These are phyloP conservation scores for Zopfia rhizophila DNA, from an alignment of 2,329 filamentous ascomycete species.

Conservation along the genomic window DNA sequence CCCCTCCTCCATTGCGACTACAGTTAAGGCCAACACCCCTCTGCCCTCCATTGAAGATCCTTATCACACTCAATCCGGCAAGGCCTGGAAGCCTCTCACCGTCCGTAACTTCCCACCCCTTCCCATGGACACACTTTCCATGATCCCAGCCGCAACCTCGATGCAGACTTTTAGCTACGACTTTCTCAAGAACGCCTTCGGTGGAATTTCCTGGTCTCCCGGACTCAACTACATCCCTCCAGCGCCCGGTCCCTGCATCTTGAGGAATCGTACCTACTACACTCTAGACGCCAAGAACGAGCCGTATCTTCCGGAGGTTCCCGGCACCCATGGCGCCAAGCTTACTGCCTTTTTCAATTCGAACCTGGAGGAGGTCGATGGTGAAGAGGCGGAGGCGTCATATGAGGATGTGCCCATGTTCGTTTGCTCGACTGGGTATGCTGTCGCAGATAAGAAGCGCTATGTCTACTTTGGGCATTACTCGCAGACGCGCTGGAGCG, in stretches of 20 bases:
- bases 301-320: conserved; percentile 53
- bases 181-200: conserved; percentile 50
- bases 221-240: conserved; percentile 51
- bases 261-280: conserved; percentile 55
- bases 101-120: conserved; percentile 45
- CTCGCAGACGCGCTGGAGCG: conserved; percentile 55
- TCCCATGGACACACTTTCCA: conserved; percentile 4
- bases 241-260: conserved; percentile 27
- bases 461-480: conserved; percentile 61
- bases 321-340: conserved; percentile 58
- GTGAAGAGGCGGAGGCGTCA: conserved; percentile 30
- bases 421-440: conserved; percentile 33
- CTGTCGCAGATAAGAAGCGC: conserved; percentile 15
- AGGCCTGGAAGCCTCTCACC: conserved; percentile 50
- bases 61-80: conserved; percentile 7
- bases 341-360: conserved; percentile 59
- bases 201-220: conserved; percentile 52
- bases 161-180: conserved; percentile 50
- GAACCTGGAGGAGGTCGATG: conserved; percentile 39
- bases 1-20: conserved; percentile 7
- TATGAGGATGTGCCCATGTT: conserved; percentile 57
- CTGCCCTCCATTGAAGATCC: conserved; percentile 26
- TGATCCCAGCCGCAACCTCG: conserved; percentile 33
- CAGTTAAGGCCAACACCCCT: conserved; percentile 13
- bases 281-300: conserved; percentile 50